Conservation (phyloP, 83 land plant species). For the Larix sibirica region DNA sequence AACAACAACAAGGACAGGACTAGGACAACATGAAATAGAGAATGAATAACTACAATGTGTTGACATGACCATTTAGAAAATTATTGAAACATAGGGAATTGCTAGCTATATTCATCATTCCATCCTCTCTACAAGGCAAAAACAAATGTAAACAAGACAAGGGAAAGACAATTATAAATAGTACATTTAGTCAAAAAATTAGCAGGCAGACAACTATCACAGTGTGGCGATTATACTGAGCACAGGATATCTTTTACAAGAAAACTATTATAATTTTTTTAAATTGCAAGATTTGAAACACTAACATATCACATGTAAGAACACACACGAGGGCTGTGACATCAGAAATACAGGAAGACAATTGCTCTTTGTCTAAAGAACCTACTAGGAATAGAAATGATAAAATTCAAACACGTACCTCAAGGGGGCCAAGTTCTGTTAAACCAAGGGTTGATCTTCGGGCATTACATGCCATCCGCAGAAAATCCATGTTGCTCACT, state of each 20-base stretch:
- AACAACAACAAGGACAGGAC: no score
- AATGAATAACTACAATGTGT: background rate
- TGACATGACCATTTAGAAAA: background rate
- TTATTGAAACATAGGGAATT: background rate
- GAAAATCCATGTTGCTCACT: slow-evolving; percentile 86
- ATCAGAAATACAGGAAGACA: background rate
- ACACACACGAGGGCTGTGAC: background rate
- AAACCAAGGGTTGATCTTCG: slow-evolving; percentile 59
- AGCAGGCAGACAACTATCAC: background rate
- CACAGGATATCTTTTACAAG: no score
- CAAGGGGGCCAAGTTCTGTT: slow-evolving; percentile 82
- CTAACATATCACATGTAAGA: background rate
- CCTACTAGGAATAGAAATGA: slow-evolving; percentile 1
- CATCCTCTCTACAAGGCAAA: background rate
- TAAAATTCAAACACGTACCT: slow-evolving; percentile 50
- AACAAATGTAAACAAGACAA: background rate
- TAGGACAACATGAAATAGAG: background rate
- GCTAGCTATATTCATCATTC: background rate
- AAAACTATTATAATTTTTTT: no score
- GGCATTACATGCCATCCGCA: slow-evolving; percentile 96
- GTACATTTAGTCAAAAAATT: background rate
- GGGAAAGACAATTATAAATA: background rate
- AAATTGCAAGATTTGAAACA: background rate
- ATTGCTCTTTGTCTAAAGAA: background rate
- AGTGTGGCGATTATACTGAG: no score